phyloP scores from a whole-genome alignment of 768 basidiomycete genomes.

The Myochromella boudieri region DNA sequence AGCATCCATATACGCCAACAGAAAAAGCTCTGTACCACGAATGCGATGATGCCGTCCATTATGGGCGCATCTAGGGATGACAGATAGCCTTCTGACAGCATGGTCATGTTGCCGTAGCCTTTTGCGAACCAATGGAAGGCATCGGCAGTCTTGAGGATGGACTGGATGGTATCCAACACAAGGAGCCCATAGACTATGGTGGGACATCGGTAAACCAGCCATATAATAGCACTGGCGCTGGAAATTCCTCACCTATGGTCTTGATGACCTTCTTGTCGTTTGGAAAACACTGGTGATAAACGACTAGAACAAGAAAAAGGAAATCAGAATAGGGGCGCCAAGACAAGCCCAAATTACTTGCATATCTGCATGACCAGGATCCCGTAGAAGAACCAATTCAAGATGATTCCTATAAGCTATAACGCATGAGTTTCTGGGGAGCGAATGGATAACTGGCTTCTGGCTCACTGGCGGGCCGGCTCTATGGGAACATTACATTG shows the following conservation, averaged over 20 bases:
- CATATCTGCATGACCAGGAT: conserved; percentile 2
- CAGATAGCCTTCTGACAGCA: conserved; percentile 23
- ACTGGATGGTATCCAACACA: conserved; percentile 28
- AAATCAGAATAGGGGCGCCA: too few species aligned
- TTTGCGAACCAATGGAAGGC: conserved; percentile 24
- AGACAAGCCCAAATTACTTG: neutral
- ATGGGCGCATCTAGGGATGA: neutral
- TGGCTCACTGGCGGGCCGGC: neutral
- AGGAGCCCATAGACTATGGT: conserved; percentile 24
- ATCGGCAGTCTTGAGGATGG: conserved; percentile 25
- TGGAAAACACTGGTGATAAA: neutral
- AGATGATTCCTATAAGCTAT: neutral
- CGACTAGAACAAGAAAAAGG: neutral
- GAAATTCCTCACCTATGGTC: neutral
- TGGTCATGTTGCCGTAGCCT: conserved; percentile 23
- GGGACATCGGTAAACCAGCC: neutral
- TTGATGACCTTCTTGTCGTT: neutral
- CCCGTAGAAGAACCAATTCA: conserved; percentile 1
- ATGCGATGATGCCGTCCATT: conserved; percentile 7
- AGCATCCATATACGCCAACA: conserved; percentile 7
- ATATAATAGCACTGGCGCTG: neutral
- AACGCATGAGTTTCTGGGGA: too few species aligned
- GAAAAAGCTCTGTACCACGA: conserved; percentile 4
- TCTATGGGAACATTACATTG: neutral
- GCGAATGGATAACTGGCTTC: neutral